Percentiles rank a stretch among this genome's conserved stretches.
Evolutionary conservation across 805 yeast species (phyloP).

Genomic region (Aciculoconidium aculeatum): DNA sequence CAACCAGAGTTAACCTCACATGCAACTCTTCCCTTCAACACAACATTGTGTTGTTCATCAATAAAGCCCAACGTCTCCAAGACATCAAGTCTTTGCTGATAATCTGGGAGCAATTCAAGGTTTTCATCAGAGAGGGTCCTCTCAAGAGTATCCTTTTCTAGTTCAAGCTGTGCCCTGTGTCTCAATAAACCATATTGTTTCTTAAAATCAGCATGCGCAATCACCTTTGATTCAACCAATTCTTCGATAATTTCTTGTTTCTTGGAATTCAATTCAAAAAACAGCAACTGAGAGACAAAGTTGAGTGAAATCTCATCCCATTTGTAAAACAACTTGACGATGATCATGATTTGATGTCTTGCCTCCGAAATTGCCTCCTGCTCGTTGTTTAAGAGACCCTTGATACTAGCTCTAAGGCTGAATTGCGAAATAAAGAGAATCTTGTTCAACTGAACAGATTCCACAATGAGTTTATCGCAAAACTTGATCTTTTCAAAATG

Average conservation of each 20-base stretch:
- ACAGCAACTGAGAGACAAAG: conserved; percentile 23
- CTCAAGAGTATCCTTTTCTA: conserved; percentile 50
- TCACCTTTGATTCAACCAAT: conserved; percentile 20
- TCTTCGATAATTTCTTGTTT: conserved; percentile 28
- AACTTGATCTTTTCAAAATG: conserved; percentile 32
- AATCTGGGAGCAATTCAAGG: conserved; percentile 85
- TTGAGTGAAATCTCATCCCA: conserved; percentile 43
- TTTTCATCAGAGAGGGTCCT: conserved; percentile 78
- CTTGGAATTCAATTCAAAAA: conserved; percentile 32
- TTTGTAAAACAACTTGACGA: conserved; percentile 32
- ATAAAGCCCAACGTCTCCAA: conserved; percentile 75
- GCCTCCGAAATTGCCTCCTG: conserved; percentile 30
- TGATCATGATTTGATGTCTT: conserved; percentile 25
- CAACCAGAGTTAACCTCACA: conserved; percentile 91
- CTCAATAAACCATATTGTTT: conserved; percentile 41
- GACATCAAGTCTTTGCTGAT: conserved; percentile 81
- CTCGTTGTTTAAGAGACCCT: conserved; percentile 31
- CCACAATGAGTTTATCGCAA: conserved; percentile 28
- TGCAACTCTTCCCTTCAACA: conserved; percentile 86
- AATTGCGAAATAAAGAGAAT: conserved; percentile 42
- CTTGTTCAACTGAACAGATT: conserved; percentile 33
- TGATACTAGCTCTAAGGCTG: conserved; percentile 26
- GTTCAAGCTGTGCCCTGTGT: conserved; percentile 39
- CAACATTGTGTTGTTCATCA: conserved; percentile 69
- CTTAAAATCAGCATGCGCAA: conserved; percentile 39